phyloP scores from a whole-genome alignment of 73 alveolate genomes.

The Tetrahymena elliotti region DNA sequence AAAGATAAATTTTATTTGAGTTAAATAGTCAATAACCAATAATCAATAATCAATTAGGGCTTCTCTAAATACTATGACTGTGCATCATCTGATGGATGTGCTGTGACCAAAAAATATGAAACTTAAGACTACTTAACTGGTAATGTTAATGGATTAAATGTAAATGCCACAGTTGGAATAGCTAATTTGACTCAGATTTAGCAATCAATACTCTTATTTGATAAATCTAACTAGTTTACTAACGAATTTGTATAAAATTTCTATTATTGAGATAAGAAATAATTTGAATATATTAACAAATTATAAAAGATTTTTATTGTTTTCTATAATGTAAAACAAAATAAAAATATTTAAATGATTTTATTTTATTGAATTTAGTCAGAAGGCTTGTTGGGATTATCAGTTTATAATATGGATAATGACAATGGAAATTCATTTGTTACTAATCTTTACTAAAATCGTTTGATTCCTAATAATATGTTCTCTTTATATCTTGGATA shows the following conservation, averaged over 20 bases:
- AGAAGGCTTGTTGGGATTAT: not conserved
- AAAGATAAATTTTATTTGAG: not conserved
- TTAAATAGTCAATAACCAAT: no score
- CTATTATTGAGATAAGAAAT: no score
- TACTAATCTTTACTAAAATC: not conserved
- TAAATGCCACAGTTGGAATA: not conserved
- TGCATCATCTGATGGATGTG: not conserved
- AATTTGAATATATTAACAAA: not conserved
- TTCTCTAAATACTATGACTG: not conserved
- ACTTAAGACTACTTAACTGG: not conserved
- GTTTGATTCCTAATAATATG: not conserved
- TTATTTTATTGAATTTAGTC: not conserved
- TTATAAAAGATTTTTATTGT: not conserved
- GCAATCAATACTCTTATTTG: not conserved
- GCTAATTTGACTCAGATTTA: not conserved
- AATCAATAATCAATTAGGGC: not conserved
- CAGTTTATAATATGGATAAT: not conserved
- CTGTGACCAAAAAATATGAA: not conserved
- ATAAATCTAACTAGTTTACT: not conserved
- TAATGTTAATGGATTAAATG: not conserved
- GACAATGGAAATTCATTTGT: not conserved
- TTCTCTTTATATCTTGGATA: not conserved
- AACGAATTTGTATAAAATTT: not conserved
- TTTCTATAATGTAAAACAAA: not conserved
- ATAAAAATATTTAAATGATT: not conserved